phyloP scores from a whole-genome alignment of 2,329 filamentous ascomycete species.

The Stagonosporopsis rhizophila region DNA sequence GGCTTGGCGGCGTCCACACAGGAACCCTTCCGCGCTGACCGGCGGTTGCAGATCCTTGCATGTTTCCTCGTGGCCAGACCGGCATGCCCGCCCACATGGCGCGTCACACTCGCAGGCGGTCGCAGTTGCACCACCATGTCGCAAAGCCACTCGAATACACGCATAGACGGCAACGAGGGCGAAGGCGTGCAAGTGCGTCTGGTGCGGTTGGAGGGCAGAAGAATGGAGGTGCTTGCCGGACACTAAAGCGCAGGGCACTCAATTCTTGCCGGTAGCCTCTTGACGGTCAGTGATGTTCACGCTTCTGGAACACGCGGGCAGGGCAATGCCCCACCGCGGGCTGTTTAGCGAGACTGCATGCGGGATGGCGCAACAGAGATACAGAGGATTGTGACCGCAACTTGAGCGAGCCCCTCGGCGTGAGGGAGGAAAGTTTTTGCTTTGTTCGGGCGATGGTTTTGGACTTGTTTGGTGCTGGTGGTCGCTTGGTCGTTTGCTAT shows the following conservation, averaged over 20 bases:
- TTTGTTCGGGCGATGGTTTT: not conserved
- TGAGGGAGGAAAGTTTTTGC: conserved; percentile 14
- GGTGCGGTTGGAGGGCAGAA: not conserved
- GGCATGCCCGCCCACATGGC: not conserved
- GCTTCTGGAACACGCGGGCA: conserved; percentile 14
- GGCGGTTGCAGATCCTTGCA: conserved; percentile 13
- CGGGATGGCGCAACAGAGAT: conserved; percentile 7
- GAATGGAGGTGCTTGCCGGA: no score
- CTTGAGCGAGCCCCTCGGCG: conserved; percentile 17
- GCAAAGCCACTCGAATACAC: no score
- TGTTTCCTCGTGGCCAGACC: conserved; percentile 4
- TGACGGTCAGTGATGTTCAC: not conserved
- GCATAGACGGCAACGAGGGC: no score
- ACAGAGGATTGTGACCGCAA: conserved; percentile 10
- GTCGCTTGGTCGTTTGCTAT: not conserved
- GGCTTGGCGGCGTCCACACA: not conserved
- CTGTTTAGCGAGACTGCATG: conserved; percentile 14
- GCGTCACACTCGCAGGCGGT: not conserved
- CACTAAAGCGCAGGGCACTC: not conserved
- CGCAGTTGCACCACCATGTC: no score
- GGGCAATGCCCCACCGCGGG: not conserved
- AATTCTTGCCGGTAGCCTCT: not conserved
- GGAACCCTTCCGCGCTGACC: conserved; percentile 1
- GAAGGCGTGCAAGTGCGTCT: no score
- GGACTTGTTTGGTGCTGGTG: not conserved